These are phyloP conservation scores for Erysimum cheiranthoides DNA, from an alignment of 345 rosid genomes.

Conservation along the genomic window DNA sequence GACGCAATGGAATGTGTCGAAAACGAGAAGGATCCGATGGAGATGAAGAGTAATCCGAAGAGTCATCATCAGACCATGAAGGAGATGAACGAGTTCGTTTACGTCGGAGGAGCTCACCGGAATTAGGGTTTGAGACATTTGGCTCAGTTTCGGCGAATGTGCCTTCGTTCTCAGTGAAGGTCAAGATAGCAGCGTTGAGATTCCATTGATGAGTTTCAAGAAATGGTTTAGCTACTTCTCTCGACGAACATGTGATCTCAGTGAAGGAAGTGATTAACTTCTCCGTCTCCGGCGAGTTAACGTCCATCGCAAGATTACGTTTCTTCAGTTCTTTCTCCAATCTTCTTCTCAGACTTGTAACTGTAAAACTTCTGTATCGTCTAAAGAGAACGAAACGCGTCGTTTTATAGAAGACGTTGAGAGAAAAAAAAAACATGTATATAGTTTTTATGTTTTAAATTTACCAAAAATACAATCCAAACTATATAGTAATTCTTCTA, in stretches of 20 bases:
- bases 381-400: not conserved
- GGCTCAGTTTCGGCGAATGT: not conserved
- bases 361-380: not conserved
- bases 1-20: no score
- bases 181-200: slow-evolving; percentile 74
- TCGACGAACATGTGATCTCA: slow-evolving; percentile 67
- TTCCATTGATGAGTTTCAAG: slow-evolving; percentile 80
- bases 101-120: slow-evolving; percentile 21
- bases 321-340: no score
- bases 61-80: slow-evolving; percentile 42
- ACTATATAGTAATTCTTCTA: slow-evolving; percentile 19
- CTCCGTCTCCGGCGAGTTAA: not conserved
- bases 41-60: slow-evolving; percentile 52
- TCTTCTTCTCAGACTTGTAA: not conserved
- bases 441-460: no score
- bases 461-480: slow-evolving; percentile 33
- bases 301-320: slow-evolving; percentile 21
- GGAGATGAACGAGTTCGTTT: slow-evolving; percentile 41
- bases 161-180: slow-evolving; percentile 57
- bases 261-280: slow-evolving; percentile 58
- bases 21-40: slow-evolving; percentile 51
- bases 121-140: slow-evolving; percentile 27
- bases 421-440: no score
- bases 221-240: slow-evolving; percentile 66
- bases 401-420: not conserved